A percentile compares a stretch with the other conserved stretches of the same genome.
These are phyloP conservation scores for Penicillium sp. DNA, from an alignment of 2,329 filamentous ascomycete species.

Conservation along the genomic window DNA sequence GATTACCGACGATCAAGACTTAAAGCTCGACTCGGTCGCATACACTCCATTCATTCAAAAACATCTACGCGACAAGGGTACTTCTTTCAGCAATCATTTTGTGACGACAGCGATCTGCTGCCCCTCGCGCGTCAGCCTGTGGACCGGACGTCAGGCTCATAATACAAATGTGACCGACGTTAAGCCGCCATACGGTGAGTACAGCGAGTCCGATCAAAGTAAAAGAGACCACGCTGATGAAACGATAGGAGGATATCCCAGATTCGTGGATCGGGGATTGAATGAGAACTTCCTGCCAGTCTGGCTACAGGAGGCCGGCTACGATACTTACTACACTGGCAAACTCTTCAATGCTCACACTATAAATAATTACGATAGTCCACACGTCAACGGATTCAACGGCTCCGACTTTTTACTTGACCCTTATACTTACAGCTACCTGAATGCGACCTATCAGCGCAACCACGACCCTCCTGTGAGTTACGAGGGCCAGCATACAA, in stretches of 20 bases:
- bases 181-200: constrained; percentile 48
- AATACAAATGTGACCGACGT: constrained; percentile 66
- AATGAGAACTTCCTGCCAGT: constrained; percentile 50
- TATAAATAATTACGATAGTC: constrained; percentile 45
- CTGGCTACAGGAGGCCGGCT: constrained; percentile 50
- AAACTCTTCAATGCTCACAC: constrained; percentile 53
- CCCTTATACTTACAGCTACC: constrained; percentile 59
- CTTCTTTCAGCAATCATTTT: constrained; percentile 58
- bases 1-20: constrained; percentile 64
- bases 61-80: constrained; percentile 55
- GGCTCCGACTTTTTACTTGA: constrained; percentile 44
- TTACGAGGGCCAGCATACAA: constrained; percentile 52
- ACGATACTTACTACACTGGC: constrained; percentile 53
- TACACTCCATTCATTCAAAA: constrained; percentile 57
- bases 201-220: not conserved
- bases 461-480: constrained; percentile 54
- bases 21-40: constrained; percentile 55
- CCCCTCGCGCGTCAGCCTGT: constrained; percentile 60
- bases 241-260: constrained; percentile 42
- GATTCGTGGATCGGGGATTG: constrained; percentile 48
- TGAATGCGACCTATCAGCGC: constrained; percentile 59
- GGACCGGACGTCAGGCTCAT: constrained; percentile 62
- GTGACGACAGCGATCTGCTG: constrained; percentile 64
- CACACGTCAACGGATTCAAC: constrained; percentile 36
- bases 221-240: not conserved